Percentiles rank a stretch among this genome's conserved stretches.
Evolutionary conservation across 1,139 yeast genomes (phyloP).

Genomic region (Diutina siamensis): DNA sequence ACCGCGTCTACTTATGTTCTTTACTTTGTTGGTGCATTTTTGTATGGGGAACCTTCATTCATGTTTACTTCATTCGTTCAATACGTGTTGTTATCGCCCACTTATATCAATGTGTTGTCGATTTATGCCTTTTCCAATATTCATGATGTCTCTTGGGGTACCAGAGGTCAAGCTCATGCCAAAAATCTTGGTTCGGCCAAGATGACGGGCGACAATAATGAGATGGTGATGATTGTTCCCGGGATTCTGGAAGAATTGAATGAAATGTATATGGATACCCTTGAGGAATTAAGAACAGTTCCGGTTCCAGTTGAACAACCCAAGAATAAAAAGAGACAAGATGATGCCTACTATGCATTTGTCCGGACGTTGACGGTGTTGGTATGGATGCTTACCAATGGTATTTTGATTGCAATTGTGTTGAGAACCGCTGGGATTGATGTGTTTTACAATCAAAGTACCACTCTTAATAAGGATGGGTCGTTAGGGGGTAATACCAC

Average conservation of each 20-base stretch:
- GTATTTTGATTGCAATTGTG: conserved; percentile 30
- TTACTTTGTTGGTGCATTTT: conserved; percentile 63
- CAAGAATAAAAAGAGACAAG: conserved; percentile 18
- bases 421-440: conserved; percentile 27
- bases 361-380: conserved; percentile 35
- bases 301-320: conserved; percentile 15
- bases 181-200: conserved; percentile 65
- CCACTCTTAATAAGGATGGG: conserved; percentile 14
- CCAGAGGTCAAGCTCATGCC: conserved; percentile 57
- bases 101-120: conserved; percentile 67
- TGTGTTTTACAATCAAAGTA: not conserved
- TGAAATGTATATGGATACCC: conserved; percentile 39
- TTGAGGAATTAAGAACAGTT: conserved; percentile 31
- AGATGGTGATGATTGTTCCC: conserved; percentile 58
- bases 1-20: conserved; percentile 74
- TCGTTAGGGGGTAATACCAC: conserved; percentile 24
- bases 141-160: conserved; percentile 85
- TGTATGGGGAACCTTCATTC: conserved; percentile 72
- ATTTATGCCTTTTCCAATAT: conserved; percentile 80
- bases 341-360: conserved; percentile 17
- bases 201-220: conserved; percentile 37
- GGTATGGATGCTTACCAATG: conserved; percentile 35
- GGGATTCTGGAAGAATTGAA: conserved; percentile 54
- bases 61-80: conserved; percentile 66
- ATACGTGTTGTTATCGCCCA: conserved; percentile 60